A percentile compares a stretch with the other conserved stretches of the same genome.
Evolutionary conservation across 352 stramenopile species (phyloP).

Genomic region (Phytophthora multivora): DNA sequence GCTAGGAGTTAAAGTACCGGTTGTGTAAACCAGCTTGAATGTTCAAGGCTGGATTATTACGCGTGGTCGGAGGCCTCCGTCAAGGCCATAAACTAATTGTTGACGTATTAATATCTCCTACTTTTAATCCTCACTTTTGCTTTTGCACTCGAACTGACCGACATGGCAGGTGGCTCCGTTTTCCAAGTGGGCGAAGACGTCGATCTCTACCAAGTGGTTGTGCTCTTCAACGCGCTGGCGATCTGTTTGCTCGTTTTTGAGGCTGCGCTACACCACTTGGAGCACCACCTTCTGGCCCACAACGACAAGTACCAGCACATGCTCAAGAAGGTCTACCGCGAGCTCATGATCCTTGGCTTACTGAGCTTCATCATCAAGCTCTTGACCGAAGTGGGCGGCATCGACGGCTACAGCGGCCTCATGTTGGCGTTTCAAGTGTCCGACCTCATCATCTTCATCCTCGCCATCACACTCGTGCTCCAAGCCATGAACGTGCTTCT

Average conservation of each 20-base stretch:
- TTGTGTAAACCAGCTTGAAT: too few relatives aligned
- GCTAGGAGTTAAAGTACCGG: too few relatives aligned
- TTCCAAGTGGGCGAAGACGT: constrained; percentile 63
- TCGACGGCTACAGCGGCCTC: constrained; percentile 30
- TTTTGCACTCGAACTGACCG: constrained; percentile 1
- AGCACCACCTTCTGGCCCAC: constrained; percentile 15
- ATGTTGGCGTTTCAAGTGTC: constrained; percentile 56
- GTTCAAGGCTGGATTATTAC: too few relatives aligned
- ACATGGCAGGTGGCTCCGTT: constrained; percentile 41
- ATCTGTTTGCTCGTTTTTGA: constrained; percentile 51
- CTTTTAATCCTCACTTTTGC: constrained; percentile 2
- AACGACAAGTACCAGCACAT: constrained; percentile 69
- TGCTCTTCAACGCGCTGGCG: constrained; percentile 46
- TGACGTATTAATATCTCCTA: neutral
- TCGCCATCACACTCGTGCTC: constrained; percentile 49
- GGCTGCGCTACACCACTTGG: constrained; percentile 35
- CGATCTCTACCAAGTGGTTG: constrained; percentile 48
- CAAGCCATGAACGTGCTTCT: constrained; percentile 52
- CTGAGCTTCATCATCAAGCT: constrained; percentile 60
- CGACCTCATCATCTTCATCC: constrained; percentile 61
- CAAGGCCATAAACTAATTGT: constrained; percentile 15
- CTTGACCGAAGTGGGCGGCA: constrained; percentile 37
- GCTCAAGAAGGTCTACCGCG: constrained; percentile 60
- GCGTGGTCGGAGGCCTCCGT: neutral
- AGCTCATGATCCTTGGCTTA: constrained; percentile 66